Evolutionary conservation across 768 basidiomycete species (phyloP).

Genomic region (Tulasnella sp.): DNA sequence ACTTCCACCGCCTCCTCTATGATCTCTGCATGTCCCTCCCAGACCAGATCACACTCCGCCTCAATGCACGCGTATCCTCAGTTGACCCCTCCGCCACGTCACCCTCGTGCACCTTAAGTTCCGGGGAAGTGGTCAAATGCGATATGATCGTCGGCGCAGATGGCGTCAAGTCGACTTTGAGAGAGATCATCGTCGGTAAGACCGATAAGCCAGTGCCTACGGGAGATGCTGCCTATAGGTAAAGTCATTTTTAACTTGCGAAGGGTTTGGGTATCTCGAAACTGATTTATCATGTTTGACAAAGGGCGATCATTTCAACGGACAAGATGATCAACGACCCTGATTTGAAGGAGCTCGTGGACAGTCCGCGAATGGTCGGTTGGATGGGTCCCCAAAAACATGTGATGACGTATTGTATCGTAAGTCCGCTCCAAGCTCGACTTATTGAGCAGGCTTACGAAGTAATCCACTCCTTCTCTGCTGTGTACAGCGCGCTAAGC

Average conservation of each 20-base stretch:
- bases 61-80: conserved; percentile 15
- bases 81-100: conserved; percentile 16
- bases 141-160: conserved; percentile 28
- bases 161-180: conserved; percentile 43
- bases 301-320: conserved; percentile 39
- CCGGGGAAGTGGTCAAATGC: conserved; percentile 17
- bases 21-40: conserved; percentile 27
- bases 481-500: conserved; percentile 20
- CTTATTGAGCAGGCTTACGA: no score
- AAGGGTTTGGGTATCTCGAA: no score
- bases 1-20: conserved; percentile 40
- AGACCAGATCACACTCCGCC: conserved; percentile 16
- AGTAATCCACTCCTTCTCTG: no score
- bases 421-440: background rate
- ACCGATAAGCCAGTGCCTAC: conserved; percentile 39
- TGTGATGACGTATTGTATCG: conserved; percentile 16
- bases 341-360: conserved; percentile 40
- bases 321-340: conserved; percentile 39
- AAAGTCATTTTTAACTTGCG: no score
- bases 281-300: background rate
- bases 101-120: conserved; percentile 16
- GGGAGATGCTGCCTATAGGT: conserved; percentile 50
- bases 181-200: conserved; percentile 39
- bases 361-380: conserved; percentile 36
- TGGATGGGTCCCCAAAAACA: conserved; percentile 34